These are phyloP conservation scores for Scleromitrula shiraiana DNA, from an alignment of 2,329 filamentous ascomycete species.

Conservation along the genomic window DNA sequence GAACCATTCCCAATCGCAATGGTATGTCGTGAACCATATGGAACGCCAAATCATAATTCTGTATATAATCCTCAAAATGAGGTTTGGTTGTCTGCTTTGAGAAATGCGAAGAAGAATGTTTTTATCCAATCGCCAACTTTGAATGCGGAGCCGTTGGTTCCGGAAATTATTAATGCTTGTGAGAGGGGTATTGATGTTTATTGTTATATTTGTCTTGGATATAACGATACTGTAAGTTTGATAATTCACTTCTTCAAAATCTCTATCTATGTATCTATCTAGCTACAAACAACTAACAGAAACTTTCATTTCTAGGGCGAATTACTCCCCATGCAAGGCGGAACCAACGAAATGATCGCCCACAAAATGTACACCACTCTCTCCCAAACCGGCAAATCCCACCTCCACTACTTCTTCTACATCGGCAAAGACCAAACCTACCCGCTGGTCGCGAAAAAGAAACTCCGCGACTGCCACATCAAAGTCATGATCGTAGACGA, in stretches of 20 bases:
- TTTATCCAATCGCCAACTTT: slow-evolving; percentile 75
- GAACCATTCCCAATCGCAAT: slow-evolving; percentile 61
- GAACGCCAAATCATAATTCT: slow-evolving; percentile 51
- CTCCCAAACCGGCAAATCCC: slow-evolving; percentile 37
- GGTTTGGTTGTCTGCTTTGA: slow-evolving; percentile 62
- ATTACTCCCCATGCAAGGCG: slow-evolving; percentile 66
- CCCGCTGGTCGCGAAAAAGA: slow-evolving; percentile 59
- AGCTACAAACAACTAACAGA: no score
- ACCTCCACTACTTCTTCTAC: slow-evolving; percentile 60
- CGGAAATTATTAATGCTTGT: slow-evolving; percentile 56
- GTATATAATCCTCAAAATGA: slow-evolving; percentile 66
- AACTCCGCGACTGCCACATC: slow-evolving; percentile 63
- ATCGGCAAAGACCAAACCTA: slow-evolving; percentile 63
- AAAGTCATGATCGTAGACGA: slow-evolving; percentile 71
- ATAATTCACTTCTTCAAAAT: no score
- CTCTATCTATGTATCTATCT: no score
- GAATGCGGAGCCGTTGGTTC: slow-evolving; percentile 61
- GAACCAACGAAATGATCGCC: slow-evolving; percentile 65
- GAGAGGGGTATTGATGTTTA: slow-evolving; percentile 59
- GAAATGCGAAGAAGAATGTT: slow-evolving; percentile 53
- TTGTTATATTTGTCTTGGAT: slow-evolving; percentile 68
- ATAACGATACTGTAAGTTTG: slow-evolving; percentile 58
- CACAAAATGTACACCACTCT: slow-evolving; percentile 50
- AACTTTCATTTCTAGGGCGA: slow-evolving; percentile 44
- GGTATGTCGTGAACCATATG: slow-evolving; percentile 61